A percentile compares a stretch with the other conserved stretches of the same genome.
These are phyloP conservation scores for Corymbia calophylla DNA, from an alignment of 441 rosid genomes.

Conservation along the genomic window DNA sequence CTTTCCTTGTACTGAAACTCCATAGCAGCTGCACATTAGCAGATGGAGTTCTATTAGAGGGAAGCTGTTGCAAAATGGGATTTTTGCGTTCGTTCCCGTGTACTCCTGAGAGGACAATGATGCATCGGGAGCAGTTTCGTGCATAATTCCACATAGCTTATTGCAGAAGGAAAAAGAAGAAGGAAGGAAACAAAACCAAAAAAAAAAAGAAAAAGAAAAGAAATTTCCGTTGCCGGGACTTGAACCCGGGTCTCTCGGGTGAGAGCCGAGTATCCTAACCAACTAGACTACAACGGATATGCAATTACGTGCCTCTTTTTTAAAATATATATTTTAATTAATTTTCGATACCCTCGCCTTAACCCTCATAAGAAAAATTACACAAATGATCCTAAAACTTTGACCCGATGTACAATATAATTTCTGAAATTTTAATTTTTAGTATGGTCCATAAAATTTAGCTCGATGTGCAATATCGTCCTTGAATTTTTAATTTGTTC, in stretches of 20 bases:
- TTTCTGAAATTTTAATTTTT: too few relatives aligned
- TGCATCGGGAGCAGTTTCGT: not conserved
- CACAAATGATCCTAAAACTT: not conserved
- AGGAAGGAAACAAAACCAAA: not conserved
- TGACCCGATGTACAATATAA: too few relatives aligned
- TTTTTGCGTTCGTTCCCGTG: not conserved
- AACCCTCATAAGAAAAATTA: too few relatives aligned
- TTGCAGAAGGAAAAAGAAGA: not conserved
- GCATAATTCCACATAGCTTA: not conserved
- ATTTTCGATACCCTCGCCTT: not conserved
- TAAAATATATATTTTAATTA: not conserved
- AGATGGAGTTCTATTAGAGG: not conserved
- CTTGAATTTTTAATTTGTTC: not conserved
- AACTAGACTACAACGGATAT: slow-evolving; percentile 84
- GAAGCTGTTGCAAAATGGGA: not conserved
- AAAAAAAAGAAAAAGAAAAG: rapidly evolving
- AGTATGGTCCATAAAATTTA: too few relatives aligned
- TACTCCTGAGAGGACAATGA: not conserved
- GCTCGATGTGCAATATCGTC: not conserved
- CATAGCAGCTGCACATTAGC: not conserved
- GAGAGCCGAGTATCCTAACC: slow-evolving; percentile 99
- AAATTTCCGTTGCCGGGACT: slow-evolving; percentile 67
- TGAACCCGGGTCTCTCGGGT: slow-evolving; percentile 95
- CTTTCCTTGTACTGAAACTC: not conserved
- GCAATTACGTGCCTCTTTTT: rapidly evolving